These are phyloP conservation scores for Aurinia saxatilis DNA, from an alignment of 345 rosid genomes.

Conservation along the genomic window DNA sequence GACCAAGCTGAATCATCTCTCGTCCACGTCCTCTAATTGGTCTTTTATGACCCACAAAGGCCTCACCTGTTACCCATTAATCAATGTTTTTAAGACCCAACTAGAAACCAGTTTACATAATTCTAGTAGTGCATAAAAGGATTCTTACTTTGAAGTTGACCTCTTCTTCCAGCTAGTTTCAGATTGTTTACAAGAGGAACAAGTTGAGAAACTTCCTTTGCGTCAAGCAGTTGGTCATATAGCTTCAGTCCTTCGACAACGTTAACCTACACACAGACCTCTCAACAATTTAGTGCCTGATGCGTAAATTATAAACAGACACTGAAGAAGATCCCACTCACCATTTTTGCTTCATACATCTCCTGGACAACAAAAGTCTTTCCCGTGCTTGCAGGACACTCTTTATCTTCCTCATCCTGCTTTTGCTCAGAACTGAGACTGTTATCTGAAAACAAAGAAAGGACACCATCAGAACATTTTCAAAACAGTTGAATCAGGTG, in stretches of 20 bases:
- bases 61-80: slow-evolving; percentile 54
- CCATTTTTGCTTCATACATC: slow-evolving; percentile 67
- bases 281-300: neutral
- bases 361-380: slow-evolving; percentile 60
- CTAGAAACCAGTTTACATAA: neutral
- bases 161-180: slow-evolving; percentile 67
- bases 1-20: slow-evolving; percentile 89
- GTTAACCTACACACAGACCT: slow-evolving; percentile 51
- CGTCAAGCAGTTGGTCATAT: slow-evolving; percentile 51
- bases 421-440: slow-evolving; percentile 28
- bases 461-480: neutral
- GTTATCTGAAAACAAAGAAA: slow-evolving; percentile 35
- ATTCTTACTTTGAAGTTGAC: slow-evolving; percentile 78
- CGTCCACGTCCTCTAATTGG: slow-evolving; percentile 92
- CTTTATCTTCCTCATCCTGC: slow-evolving; percentile 42
- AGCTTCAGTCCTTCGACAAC: slow-evolving; percentile 87
- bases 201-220: slow-evolving; percentile 54
- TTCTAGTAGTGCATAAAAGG: neutral
- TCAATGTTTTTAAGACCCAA: neutral
- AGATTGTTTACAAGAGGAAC: slow-evolving; percentile 66
- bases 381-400: slow-evolving; percentile 33
- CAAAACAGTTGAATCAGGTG: neutral
- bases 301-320: neutral
- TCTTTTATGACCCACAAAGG: slow-evolving; percentile 58
- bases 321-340: slow-evolving; percentile 25